phyloP scores from a whole-genome alignment of 768 basidiomycete genomes.

The Coprinellus micaceus region DNA sequence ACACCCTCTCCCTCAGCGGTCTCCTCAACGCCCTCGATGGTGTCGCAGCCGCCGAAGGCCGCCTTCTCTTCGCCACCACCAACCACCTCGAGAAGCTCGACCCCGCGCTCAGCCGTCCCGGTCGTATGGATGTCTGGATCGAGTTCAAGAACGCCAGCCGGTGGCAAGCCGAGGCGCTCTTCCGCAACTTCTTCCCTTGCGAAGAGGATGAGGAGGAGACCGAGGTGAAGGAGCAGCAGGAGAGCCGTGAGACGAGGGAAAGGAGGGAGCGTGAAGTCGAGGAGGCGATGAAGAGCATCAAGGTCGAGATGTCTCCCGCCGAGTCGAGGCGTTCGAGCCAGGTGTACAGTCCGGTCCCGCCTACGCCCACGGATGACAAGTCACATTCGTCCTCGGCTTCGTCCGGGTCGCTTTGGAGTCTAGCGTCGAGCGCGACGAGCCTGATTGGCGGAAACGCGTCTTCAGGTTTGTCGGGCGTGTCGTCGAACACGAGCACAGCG shows the following conservation, averaged over 20 bases:
- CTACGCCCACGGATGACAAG: background rate
- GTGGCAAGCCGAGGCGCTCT: conserved; percentile 82
- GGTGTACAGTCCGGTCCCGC: background rate
- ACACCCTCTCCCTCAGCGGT: conserved; percentile 78
- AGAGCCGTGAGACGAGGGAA: background rate
- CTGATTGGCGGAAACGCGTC: conserved; percentile 22
- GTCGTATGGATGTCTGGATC: conserved; percentile 90
- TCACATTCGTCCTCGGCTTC: background rate
- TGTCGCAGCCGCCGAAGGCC: conserved; percentile 82
- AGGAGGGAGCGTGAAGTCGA: conserved; percentile 8
- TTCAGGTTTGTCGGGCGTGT: background rate
- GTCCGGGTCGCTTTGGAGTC: conserved; percentile 33
- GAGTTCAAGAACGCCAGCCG: conserved; percentile 86
- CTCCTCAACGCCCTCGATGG: conserved; percentile 83
- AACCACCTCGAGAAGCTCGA: conserved; percentile 91
- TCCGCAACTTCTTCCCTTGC: conserved; percentile 89
- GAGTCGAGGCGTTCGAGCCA: background rate
- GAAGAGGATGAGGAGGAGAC: conserved; percentile 41
- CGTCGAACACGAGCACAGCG: background rate
- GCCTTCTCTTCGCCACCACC: conserved; percentile 85
- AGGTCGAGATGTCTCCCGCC: conserved; percentile 8
- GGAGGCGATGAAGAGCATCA: conserved; percentile 10
- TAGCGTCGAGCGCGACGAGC: conserved; percentile 45
- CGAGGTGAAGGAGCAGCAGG: conserved; percentile 8
- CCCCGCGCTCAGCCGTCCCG: conserved; percentile 87